Evolutionary conservation across 164 flowering plant genomes (phyloP), one percentile per base, ranked within the genome.

Genomic region (Nelumbo lutea): DNA sequence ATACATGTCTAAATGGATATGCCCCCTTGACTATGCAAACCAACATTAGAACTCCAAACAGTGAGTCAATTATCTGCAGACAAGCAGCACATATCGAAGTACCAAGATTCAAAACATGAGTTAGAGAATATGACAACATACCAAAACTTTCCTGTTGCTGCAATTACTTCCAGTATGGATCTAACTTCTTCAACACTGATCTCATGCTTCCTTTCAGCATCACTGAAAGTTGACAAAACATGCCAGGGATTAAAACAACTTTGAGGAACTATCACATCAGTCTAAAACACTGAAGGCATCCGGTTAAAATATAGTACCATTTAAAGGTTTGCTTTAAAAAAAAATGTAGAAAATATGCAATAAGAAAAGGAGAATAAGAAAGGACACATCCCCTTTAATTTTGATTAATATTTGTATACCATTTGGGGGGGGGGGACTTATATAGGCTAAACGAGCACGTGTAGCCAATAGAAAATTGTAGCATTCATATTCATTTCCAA

Each of bases 91-190:
- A n/a, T 53, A 2, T 15, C 43, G 55, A 4, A 65, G 15, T 14
- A 14, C 4, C 62, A 38, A 40, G 41, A 38, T 38, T 45, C 44
- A 55, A 56, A 43, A 51, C 39, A 42, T 38, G 15, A 42, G 9
- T 56, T 2, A 3, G 1, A 13, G 6, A 61, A 38, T 47, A 61
- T 41, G 58, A 70, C 52, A 42, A 41, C 74, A 64, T 85, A 91
- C 97, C 97, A 91, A 68, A 83, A 91, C 52, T 82, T 85, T 46
- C 97, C 97, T 46, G 91, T 89, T 66, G 90, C 79, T 67, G 93
- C 90, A 75, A 85, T 88, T 57, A 78, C 78, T 80, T 88, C 82
- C 61, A 91, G 75, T 39, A 81, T 70, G 56, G 78, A 68, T 74
- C 65, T 80, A 46, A 82, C 78, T 78, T 89, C 93, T 70, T 82